Percentiles rank a stretch among this genome's conserved stretches.
Conservation (phyloP, 768 basidiomycete species). For the Podaxis mareebaensis region DNA sequence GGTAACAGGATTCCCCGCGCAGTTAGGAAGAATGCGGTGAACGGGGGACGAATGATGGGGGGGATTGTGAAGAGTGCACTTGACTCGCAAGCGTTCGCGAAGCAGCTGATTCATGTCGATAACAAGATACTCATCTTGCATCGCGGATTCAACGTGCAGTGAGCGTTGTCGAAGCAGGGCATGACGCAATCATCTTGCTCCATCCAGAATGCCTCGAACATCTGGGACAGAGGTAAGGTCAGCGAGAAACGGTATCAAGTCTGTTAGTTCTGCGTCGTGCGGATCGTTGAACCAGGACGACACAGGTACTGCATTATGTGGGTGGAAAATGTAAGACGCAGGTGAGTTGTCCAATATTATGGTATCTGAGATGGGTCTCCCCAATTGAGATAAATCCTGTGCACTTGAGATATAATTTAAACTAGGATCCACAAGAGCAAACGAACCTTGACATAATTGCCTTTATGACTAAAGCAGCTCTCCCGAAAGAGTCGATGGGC, state of each 20-base stretch:
- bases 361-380: constrained; percentile 88
- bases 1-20: not conserved
- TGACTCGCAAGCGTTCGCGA: constrained; percentile 8
- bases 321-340: constrained; percentile 98
- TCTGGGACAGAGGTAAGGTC: constrained; percentile 87
- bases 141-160: constrained; percentile 13
- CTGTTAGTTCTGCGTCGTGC: constrained; percentile 96
- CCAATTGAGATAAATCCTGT: constrained; percentile 96
- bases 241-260: constrained; percentile 90
- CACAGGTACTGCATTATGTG: constrained; percentile 97
- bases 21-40: not conserved
- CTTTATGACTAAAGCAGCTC: constrained; percentile 98
- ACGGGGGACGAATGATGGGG: not conserved
- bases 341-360: constrained; percentile 99
- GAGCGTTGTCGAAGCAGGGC: not conserved
- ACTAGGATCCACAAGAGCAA: not conserved
- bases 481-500: constrained; percentile 94
- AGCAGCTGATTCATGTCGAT: not conserved
- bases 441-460: constrained; percentile 95
- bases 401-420: not conserved
- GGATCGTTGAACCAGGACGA: constrained; percentile 99
- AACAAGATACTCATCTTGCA: constrained; percentile 1
- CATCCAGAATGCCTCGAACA: constrained; percentile 89
- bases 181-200: constrained; percentile 52
- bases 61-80: not conserved